Conservation (phyloP, 305 asterid species). For the Fraxinus dipetala region DNA sequence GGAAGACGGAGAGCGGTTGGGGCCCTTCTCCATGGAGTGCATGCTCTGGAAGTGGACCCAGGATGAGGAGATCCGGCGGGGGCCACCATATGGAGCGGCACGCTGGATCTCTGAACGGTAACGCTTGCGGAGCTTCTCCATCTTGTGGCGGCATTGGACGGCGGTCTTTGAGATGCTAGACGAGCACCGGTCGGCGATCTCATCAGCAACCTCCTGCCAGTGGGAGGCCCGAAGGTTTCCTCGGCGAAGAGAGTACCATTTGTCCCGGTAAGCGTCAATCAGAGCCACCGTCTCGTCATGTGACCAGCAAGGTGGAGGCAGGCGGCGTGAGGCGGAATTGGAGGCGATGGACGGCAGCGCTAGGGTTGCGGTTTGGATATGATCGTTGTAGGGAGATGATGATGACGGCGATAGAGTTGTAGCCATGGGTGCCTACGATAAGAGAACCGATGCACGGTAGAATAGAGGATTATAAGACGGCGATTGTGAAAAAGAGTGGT, state of each 20-base stretch:
- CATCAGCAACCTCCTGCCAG: conserved; percentile 94
- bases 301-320: conserved; percentile 97
- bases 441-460: not conserved
- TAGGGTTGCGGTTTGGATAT: conserved; percentile 35
- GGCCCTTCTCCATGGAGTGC: conserved; percentile 87
- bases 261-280: conserved; percentile 64
- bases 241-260: conserved; percentile 91
- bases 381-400: conserved; percentile 21
- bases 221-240: conserved; percentile 78
- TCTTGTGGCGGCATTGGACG: conserved; percentile 96
- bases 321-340: conserved; percentile 62
- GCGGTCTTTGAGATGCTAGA: conserved; percentile 55
- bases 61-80: conserved; percentile 55
- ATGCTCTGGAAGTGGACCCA: conserved; percentile 84
- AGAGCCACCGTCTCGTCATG: conserved; percentile 80
- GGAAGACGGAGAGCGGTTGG: conserved; percentile 41
- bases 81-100: conserved; percentile 68
- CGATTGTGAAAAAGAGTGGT: not conserved
- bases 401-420: conserved; percentile 44
- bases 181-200: conserved; percentile 56
- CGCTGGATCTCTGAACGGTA: conserved; percentile 90
- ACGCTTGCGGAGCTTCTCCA: conserved; percentile 95
- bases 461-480: not conserved
- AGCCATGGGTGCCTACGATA: conserved; percentile 37
- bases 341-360: conserved; percentile 46